Conservation (phyloP, 257 asterid genomes). For the Eucommia ulmoides region DNA sequence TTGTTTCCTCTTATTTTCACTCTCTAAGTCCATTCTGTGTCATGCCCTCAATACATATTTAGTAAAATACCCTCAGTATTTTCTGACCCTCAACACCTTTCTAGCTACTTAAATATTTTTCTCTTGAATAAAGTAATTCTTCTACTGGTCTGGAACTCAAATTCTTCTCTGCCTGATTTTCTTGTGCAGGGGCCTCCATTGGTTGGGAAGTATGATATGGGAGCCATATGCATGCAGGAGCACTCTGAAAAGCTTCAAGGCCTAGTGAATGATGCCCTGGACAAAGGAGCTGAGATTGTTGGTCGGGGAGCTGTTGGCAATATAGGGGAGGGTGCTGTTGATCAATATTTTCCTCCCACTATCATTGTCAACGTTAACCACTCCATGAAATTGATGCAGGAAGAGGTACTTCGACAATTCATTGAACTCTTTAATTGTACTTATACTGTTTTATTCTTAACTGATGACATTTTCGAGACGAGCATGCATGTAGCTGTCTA, state of each 20-base stretch:
- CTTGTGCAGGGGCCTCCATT: conserved; percentile 84
- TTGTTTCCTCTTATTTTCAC: too few relatives aligned
- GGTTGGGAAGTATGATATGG: conserved; percentile 88
- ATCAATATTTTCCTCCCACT: conserved; percentile 96
- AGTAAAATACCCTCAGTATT: too few relatives aligned
- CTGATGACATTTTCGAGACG: too few relatives aligned
- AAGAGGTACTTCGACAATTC: conserved; percentile 50
- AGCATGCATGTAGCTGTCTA: too few relatives aligned
- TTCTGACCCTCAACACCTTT: neutral
- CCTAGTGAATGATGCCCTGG: conserved; percentile 77
- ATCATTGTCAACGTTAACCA: conserved; percentile 79
- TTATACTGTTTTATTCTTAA: too few relatives aligned
- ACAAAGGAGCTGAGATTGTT: conserved; percentile 85
- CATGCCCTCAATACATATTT: too few relatives aligned
- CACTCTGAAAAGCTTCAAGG: conserved; percentile 92
- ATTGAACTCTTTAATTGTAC: too few relatives aligned
- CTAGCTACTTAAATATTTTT: neutral
- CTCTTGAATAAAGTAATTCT: neutral
- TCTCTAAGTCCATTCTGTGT: too few relatives aligned
- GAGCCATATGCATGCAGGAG: conserved; percentile 99
- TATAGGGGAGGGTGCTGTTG: conserved; percentile 95
- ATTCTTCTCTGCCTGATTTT: too few relatives aligned
- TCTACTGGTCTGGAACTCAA: too few relatives aligned
- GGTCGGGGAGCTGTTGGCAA: conserved; percentile 94
- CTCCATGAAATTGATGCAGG: conserved; percentile 93